Conservation (phyloP, 306 rosid genomes). For the Lathyrus aphaca region DNA sequence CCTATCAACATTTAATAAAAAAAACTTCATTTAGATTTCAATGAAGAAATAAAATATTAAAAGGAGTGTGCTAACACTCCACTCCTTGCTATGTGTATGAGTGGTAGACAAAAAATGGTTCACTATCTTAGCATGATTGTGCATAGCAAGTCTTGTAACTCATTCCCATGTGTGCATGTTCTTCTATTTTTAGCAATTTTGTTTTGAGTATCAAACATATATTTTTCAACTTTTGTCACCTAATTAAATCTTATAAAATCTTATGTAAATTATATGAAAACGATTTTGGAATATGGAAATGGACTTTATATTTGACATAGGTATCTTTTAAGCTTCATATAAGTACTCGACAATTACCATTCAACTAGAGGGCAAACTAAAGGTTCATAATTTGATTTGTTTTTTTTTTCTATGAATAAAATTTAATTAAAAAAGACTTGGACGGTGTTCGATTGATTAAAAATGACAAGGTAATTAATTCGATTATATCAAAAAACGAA, state of each 20-base stretch:
- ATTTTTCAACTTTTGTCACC: background rate
- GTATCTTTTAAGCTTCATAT: constrained; percentile 10
- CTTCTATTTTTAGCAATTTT: constrained; percentile 29
- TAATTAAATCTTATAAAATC: background rate
- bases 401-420: too few relatives aligned
- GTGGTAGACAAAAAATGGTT: constrained; percentile 33
- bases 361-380: background rate
- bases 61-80: background rate
- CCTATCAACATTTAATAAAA: too few relatives aligned
- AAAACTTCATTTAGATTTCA: too few relatives aligned
- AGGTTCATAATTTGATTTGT: too few relatives aligned
- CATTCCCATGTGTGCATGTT: constrained; percentile 29
- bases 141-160: constrained; percentile 39
- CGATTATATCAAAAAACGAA: too few relatives aligned
- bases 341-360: background rate
- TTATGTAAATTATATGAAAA: too few relatives aligned
- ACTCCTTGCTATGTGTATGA: background rate
- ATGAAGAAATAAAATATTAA: background rate
- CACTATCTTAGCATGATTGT: constrained; percentile 36
- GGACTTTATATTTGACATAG: too few relatives aligned
- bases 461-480: too few relatives aligned
- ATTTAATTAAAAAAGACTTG: too few relatives aligned
- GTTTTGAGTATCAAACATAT: background rate
- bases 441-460: too few relatives aligned
- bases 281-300: too few relatives aligned